Evolutionary conservation across 1,139 yeast species (phyloP), one percentile per base, ranked within the genome.

Genomic region (Blastobotrys persicus): DNA sequence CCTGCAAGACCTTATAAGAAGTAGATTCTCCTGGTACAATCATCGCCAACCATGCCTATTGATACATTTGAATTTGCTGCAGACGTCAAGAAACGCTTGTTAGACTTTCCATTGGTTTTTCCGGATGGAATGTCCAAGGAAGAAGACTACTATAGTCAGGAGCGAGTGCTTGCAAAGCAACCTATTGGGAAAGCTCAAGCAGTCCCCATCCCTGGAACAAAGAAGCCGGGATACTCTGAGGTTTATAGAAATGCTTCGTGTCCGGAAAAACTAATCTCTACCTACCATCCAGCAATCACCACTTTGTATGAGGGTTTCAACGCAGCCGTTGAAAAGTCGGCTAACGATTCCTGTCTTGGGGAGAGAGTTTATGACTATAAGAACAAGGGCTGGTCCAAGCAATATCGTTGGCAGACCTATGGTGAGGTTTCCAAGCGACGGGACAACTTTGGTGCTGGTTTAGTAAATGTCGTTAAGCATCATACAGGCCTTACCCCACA

Each of bases 391-490:
- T 73, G 74, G 69, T 53, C 62, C 31, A 63, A 66, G 19, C 52
- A 56, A 3, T 86, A 79, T 66, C 69, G 68, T 31, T 85, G 72
- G 67, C 72, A 76, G 55, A 64, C 77, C 6, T 83, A 75, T 60
- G 57, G 55, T 9, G 64, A 72, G 39, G 70, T 78, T 7, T 67
- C 69, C 28, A 55, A 62, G 42, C 71, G 82, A 46, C 74, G 78
- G 48, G 65, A 68, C 46, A 67, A 77, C 47, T 70, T 85, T 42
- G 94, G 89, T 3, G 70, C 87, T 2, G 95, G 94, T 11, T 59
- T 86, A 28, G 72, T 81, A 56, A 73, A 79, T 44, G 65, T 79
- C 3, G 64, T 61, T 12, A 51, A 53, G 31, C 52, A 51, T 32
- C 44, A 52, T 2, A 44, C 55, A 11, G 56, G 59, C 9, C 11